A percentile compares a stretch with the other conserved stretches of the same genome.
These are phyloP conservation scores for Debaryomyces sp. DNA, from an alignment of 1,139 yeast species.

Conservation along the genomic window DNA sequence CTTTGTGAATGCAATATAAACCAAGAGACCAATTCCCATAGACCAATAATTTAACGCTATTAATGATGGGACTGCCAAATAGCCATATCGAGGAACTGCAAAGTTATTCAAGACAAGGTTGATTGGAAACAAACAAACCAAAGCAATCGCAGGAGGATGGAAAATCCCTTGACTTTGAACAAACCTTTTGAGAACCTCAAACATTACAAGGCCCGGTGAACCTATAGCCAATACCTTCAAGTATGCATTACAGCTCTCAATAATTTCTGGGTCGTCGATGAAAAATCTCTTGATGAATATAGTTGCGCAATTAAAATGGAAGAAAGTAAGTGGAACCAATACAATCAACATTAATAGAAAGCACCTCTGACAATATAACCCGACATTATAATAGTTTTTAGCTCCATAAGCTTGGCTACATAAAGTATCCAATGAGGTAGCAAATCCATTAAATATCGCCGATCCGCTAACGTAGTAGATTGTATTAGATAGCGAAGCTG, in stretches of 20 bases:
- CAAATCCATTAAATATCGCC: slow-evolving; percentile 28
- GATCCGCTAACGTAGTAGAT: slow-evolving; percentile 4
- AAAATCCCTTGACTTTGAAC: background rate
- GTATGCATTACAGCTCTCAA: background rate
- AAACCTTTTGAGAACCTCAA: background rate
- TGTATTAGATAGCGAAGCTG: slow-evolving; percentile 2
- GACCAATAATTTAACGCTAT: background rate
- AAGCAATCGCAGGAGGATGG: background rate
- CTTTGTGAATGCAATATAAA: background rate
- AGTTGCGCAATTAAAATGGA: background rate
- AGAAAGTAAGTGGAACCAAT: slow-evolving; percentile 26
- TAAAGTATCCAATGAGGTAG: slow-evolving; percentile 47
- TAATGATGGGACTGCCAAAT: background rate
- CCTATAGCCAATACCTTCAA: background rate
- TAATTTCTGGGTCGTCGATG: background rate
- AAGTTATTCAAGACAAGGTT: background rate
- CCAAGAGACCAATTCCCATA: background rate
- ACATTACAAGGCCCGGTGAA: background rate
- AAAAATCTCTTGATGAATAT: background rate
- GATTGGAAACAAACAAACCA: background rate
- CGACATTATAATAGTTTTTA: slow-evolving; percentile 41
- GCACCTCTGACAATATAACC: slow-evolving; percentile 45
- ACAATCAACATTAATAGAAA: slow-evolving; percentile 39
- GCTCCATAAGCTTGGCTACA: slow-evolving; percentile 53
- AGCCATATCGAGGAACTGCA: background rate